A percentile compares a stretch with the other conserved stretches of the same genome.
phyloP scores from a whole-genome alignment of 2,329 filamentous ascomycete genomes.

The Microdochium trichocladiopsis region DNA sequence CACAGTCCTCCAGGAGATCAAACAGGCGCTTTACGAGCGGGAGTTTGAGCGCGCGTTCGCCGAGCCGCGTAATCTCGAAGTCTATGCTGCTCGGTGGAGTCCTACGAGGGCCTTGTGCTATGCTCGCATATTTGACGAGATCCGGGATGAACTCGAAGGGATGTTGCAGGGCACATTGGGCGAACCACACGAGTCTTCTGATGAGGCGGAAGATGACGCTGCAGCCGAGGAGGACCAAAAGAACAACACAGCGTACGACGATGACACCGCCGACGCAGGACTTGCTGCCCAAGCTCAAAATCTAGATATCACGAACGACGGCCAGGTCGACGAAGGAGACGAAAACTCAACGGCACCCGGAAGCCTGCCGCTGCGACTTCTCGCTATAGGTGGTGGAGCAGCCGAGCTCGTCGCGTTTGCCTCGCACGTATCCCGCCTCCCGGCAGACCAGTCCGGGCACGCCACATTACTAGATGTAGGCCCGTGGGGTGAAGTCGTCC shows the following conservation, averaged over 20 bases:
- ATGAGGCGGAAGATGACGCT: constrained; percentile 1
- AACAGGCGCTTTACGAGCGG: constrained; percentile 76
- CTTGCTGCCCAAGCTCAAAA: not conserved
- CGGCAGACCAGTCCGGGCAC: constrained; percentile 14
- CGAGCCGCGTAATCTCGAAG: constrained; percentile 61
- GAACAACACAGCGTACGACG: not conserved
- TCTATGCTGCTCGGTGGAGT: constrained; percentile 88
- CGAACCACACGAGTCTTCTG: not conserved
- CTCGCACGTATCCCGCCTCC: constrained; percentile 27
- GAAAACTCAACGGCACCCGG: not conserved
- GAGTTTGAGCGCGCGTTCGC: constrained; percentile 81
- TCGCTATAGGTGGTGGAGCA: constrained; percentile 50
- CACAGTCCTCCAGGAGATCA: constrained; percentile 68
- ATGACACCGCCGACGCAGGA: not conserved
- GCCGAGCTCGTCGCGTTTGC: constrained; percentile 54
- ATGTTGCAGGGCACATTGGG: constrained; percentile 10
- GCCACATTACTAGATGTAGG: constrained; percentile 75
- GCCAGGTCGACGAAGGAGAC: constrained; percentile 4
- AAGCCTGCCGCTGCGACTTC: constrained; percentile 23
- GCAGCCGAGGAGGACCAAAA: constrained; percentile 1
- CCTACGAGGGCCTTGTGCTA: constrained; percentile 81
- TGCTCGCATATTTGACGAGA: constrained; percentile 41
- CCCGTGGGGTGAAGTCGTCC: constrained; percentile 62
- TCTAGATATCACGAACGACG: constrained; percentile 1
- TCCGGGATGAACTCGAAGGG: constrained; percentile 24